Evolutionary conservation across 495 filamentous ascomycete species (phyloP).

Genomic region (Parmelia sp.): DNA sequence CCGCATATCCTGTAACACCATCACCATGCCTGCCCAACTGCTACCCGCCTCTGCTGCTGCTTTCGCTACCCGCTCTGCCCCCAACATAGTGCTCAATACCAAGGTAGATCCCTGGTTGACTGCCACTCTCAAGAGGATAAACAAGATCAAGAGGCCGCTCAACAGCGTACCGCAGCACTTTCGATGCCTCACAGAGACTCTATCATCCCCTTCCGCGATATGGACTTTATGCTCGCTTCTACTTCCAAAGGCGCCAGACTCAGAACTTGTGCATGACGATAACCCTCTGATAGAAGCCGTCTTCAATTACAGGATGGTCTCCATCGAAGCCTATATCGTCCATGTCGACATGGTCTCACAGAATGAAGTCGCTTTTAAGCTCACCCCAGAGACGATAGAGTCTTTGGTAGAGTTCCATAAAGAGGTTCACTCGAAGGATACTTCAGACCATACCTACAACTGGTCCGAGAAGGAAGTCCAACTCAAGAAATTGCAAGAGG

Average conservation of each 20-base stretch:
- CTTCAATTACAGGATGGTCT: constrained; percentile 89
- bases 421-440: constrained; percentile 89
- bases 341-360: constrained; percentile 98
- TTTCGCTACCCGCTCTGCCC: constrained; percentile 91
- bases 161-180: constrained; percentile 97
- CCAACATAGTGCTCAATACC: constrained; percentile 87
- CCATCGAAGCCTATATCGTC: constrained; percentile 96
- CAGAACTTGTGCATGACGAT: constrained; percentile 75
- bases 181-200: constrained; percentile 91
- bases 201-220: constrained; percentile 86
- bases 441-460: constrained; percentile 81
- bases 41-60: constrained; percentile 92
- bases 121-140: constrained; percentile 92
- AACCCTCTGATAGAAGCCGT: constrained; percentile 87
- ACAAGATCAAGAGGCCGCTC: constrained; percentile 92
- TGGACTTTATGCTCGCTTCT: constrained; percentile 95
- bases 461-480: constrained; percentile 97
- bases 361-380: constrained; percentile 97
- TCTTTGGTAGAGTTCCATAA: constrained; percentile 93
- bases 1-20: constrained; percentile 28
- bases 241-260: constrained; percentile 83
- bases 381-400: constrained; percentile 96
- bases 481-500: constrained; percentile 94
- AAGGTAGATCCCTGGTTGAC: constrained; percentile 98
- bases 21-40: constrained; percentile 83